Percentiles rank a stretch among this genome's conserved stretches.
phyloP scores from a whole-genome alignment of 2,329 filamentous ascomycete genomes.

The Colletotrichum agaves region DNA sequence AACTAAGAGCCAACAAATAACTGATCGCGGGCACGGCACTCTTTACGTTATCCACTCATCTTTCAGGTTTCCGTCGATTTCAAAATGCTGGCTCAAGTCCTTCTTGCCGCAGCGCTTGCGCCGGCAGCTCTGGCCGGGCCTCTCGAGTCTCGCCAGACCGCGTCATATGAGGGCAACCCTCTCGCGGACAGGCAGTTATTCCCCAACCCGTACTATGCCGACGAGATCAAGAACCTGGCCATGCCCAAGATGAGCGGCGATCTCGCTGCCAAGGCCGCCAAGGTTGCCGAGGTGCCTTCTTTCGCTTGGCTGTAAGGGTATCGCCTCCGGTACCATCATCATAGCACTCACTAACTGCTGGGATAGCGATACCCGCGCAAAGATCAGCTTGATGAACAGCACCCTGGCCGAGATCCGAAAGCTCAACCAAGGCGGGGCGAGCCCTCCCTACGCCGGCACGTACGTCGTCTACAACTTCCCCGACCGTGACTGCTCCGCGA shows the following conservation, averaged over 20 bases:
- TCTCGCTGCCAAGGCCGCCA: constrained; percentile 50
- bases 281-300: constrained; percentile 45
- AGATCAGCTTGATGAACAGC: constrained; percentile 45
- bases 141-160: constrained; percentile 24
- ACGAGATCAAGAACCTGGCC: constrained; percentile 55
- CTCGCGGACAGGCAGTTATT: constrained; percentile 48
- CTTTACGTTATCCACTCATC: not conserved
- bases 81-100: constrained; percentile 14
- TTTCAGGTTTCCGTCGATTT: not conserved
- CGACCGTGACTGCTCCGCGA: constrained; percentile 50
- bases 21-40: constrained; percentile 10
- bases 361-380: constrained; percentile 46
- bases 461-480: constrained; percentile 52
- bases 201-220: constrained; percentile 50
- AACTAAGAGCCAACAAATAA: not conserved
- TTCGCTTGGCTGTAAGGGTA: constrained; percentile 44
- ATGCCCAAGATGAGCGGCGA: constrained; percentile 63
- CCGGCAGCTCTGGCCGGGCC: constrained; percentile 29
- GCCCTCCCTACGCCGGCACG: constrained; percentile 43
- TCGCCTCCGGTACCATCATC: not conserved
- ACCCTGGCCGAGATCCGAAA: constrained; percentile 44
- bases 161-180: constrained; percentile 50
- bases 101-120: constrained; percentile 32
- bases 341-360: not conserved
- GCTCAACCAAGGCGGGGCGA: constrained; percentile 36